These are phyloP conservation scores for Candida awuae DNA, from an alignment of 805 yeast species.

Conservation along the genomic window DNA sequence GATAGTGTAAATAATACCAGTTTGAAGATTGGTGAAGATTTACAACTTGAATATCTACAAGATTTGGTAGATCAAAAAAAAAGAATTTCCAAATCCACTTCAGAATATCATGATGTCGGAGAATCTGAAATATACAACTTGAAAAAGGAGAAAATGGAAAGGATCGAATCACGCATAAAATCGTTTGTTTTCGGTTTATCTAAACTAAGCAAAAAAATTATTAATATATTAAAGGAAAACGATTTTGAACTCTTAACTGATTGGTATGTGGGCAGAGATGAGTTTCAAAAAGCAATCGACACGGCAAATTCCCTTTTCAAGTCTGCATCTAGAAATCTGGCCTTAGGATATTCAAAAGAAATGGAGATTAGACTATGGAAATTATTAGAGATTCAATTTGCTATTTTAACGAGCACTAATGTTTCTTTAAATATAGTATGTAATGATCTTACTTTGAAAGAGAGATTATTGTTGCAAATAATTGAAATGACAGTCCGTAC, in stretches of 20 bases:
- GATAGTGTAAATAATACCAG: constrained; percentile 17
- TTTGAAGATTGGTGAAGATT: constrained; percentile 20
- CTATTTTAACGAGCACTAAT: constrained; percentile 23
- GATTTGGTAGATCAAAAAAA: constrained; percentile 2
- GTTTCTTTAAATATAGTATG: constrained; percentile 8
- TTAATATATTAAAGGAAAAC: constrained; percentile 19
- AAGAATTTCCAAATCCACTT: background rate
- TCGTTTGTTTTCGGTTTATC: constrained; percentile 16
- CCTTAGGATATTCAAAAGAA: constrained; percentile 5
- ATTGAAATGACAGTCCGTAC: constrained; percentile 33
- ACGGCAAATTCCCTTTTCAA: constrained; percentile 18
- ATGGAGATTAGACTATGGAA: constrained; percentile 30
- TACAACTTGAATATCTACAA: constrained; percentile 10
- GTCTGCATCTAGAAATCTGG: too few relatives aligned
- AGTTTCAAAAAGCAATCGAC: constrained; percentile 25
- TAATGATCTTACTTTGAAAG: constrained; percentile 24
- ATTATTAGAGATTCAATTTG: constrained; percentile 29
- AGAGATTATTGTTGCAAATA: constrained; percentile 33
- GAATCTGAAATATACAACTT: background rate
- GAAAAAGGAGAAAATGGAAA: background rate
- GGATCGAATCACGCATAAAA: constrained; percentile 3
- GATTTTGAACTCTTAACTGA: constrained; percentile 29
- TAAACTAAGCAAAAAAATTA: constrained; percentile 13
- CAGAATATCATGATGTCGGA: background rate
- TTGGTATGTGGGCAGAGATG: constrained; percentile 23